Evolutionary conservation across 176 grass and related monocot genomes (phyloP), one percentile per base, ranked within the genome.

Genomic region (Triticum turgidum): DNA sequence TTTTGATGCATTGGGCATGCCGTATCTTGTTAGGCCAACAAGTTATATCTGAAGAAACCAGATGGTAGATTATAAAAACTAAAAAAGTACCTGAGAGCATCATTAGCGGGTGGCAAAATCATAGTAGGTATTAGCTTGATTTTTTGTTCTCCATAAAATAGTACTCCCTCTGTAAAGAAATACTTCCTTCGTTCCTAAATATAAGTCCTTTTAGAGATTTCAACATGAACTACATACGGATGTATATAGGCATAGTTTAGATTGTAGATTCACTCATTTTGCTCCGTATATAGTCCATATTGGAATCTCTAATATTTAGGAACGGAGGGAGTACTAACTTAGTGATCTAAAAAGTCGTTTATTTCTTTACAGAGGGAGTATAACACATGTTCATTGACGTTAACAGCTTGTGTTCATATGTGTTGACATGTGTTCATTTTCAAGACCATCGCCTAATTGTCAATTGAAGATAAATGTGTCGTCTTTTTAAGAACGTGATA

Each of bases 1-100:
- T 34, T 83, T 82, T 68, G 2, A 65, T 89, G 63, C 65, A 35
- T 82, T 82, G 27, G 72, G 61, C 61, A 77, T 77, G 32, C 68
- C 20, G 11, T 74, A 17, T 82, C 51, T 69, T 3, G 29, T 69
- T 63, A 71, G 81, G 10, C 65, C 61, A 29, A 27, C 47, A 68
- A 69, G 25, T 18, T 69, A 47, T 61, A 21, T 70, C 27, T 78
- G 78, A 70, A 82, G 29, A 76, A 70, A 82, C 7, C 71, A 17
- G 33, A 65, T 69, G 22, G 9, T 62, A 61, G 3, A 61, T 75
- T 35, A 34, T 38, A 30, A 29, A 37, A 67, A 11, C 42, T 83
- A 59, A 72, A 86, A 1, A 68, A 27, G 47, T 74, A 29, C 62
- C 81, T 14, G 37, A 86, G 65, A 20, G 25, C 3, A 30, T 66